Base-by-base conservation (phyloP, 2,329 filamentous ascomycete species). In the Sporothrix variecibatus region DNA sequence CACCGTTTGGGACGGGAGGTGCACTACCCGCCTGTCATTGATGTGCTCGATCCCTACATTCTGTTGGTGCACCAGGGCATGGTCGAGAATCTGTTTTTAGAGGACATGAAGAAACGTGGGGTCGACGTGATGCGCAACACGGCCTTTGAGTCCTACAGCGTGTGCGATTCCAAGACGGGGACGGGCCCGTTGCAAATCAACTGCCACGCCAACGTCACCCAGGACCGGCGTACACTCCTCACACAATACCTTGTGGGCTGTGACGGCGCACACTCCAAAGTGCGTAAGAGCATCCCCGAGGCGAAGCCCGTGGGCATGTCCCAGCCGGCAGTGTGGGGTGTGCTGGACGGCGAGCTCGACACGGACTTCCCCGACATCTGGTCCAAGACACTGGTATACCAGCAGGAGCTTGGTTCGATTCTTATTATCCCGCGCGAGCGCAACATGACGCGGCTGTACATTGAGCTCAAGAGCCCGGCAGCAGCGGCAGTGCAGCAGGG, bases 301-400 rank as follows among this genome's bases (percentile, higher is more conserved):
- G 76, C 77, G 6, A 77, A 78, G 65, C 76, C 77, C 8, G 75
- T 77, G 34, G 77, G 77, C 72, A 75, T 76, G 73, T 77, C 77
- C 20, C 77, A 78, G 64, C 76, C 74, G 15, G 84, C 86, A 26
- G 85, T 88, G 49, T 94, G 92, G 92, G 92, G 91, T 73, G 91
- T 94, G 2, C 82, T 94, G 2, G 92, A 94, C 79, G 91, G 91
- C 77, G 88, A 90, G 79, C 82, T 93, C 11, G 88, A 91, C 60
- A 93, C 91, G 8, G 87, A 93, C 79, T 93, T 94, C 77, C 92
- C 92, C 1, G 91, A 93, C 78, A 87, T 93, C 68, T 93, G 91
- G 91, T 92, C 89, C 80, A 93, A 93, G 82, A 90, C 91, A 0
- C 87, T 92, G 0, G 86, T 93, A 8, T 91, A 91, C 76, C 91